Conservation (phyloP, 2,329 filamentous ascomycete genomes). For the Talaromyces pinophilus region DNA sequence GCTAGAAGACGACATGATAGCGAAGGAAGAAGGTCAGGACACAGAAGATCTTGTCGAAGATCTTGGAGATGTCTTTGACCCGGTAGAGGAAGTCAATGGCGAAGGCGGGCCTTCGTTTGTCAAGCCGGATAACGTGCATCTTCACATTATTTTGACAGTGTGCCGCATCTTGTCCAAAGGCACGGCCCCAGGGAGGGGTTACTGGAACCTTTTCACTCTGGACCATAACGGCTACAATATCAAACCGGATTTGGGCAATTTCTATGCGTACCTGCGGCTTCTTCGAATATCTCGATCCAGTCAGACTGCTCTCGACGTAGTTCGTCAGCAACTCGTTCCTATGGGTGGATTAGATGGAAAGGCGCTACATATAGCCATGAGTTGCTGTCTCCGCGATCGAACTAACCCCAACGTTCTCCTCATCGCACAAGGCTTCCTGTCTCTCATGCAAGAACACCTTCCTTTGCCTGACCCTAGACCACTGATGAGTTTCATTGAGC, state of each 20-base stretch:
- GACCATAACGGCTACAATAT: slow-evolving; percentile 54
- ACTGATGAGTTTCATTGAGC: slow-evolving; percentile 34
- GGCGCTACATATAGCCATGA: slow-evolving; percentile 72
- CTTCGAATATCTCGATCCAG: slow-evolving; percentile 68
- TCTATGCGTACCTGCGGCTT: slow-evolving; percentile 66
- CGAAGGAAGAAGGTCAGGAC: slow-evolving; percentile 26
- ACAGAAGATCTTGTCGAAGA: slow-evolving; percentile 29
- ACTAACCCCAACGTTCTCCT: slow-evolving; percentile 70
- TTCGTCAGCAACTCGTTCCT: slow-evolving; percentile 57
- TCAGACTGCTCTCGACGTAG: slow-evolving; percentile 58
- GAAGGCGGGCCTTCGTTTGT: slow-evolving; percentile 39
- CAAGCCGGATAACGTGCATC: slow-evolving; percentile 54
- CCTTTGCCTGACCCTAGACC: slow-evolving; percentile 35
- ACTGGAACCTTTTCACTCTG: slow-evolving; percentile 73
- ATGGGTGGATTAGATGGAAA: slow-evolving; percentile 47
- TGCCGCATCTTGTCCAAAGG: slow-evolving; percentile 60
- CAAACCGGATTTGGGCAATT: slow-evolving; percentile 70
- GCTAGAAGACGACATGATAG: not conserved
- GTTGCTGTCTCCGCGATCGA: slow-evolving; percentile 72
- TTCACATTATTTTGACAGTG: slow-evolving; percentile 69
- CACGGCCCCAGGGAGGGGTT: slow-evolving; percentile 65
- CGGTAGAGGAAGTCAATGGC: slow-evolving; percentile 25
- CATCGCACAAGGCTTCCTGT: slow-evolving; percentile 65
- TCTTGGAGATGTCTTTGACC: slow-evolving; percentile 42
- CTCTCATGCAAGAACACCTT: slow-evolving; percentile 56